phyloP scores from a whole-genome alignment of 2,329 filamentous ascomycete genomes.

The Exophiala phaeomuriformis region DNA sequence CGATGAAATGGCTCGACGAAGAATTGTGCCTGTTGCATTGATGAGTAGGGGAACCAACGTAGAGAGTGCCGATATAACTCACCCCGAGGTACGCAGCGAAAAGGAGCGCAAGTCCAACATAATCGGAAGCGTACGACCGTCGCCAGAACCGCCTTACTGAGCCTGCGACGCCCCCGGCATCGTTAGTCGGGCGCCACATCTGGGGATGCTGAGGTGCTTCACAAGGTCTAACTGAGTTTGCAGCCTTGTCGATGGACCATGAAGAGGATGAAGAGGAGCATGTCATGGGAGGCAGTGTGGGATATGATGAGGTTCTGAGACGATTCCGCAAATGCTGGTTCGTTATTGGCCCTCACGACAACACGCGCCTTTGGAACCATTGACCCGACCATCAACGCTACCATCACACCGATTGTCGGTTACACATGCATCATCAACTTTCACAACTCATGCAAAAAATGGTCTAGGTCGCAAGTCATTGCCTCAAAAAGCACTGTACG shows the following conservation, averaged over 20 bases:
- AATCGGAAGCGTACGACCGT: constrained; percentile 83
- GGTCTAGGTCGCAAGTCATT: background rate
- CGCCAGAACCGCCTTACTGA: constrained; percentile 47
- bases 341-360: constrained; percentile 15
- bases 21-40: constrained; percentile 57
- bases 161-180: constrained; percentile 36
- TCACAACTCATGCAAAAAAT: too few species aligned
- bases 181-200: constrained; percentile 9
- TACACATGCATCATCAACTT: too few species aligned
- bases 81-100: constrained; percentile 49
- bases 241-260: background rate
- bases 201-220: background rate
- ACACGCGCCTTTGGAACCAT: too few species aligned
- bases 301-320: background rate
- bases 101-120: constrained; percentile 69
- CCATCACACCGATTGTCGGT: too few species aligned
- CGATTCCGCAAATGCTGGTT: constrained; percentile 22
- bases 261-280: background rate
- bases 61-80: constrained; percentile 31
- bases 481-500: background rate
- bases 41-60: constrained; percentile 14
- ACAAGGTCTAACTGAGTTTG: background rate
- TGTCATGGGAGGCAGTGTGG: background rate
- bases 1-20: constrained; percentile 81
- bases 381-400: too few species aligned